Conservation (phyloP, 768 basidiomycete genomes). For the Pisolithus orientalis region DNA sequence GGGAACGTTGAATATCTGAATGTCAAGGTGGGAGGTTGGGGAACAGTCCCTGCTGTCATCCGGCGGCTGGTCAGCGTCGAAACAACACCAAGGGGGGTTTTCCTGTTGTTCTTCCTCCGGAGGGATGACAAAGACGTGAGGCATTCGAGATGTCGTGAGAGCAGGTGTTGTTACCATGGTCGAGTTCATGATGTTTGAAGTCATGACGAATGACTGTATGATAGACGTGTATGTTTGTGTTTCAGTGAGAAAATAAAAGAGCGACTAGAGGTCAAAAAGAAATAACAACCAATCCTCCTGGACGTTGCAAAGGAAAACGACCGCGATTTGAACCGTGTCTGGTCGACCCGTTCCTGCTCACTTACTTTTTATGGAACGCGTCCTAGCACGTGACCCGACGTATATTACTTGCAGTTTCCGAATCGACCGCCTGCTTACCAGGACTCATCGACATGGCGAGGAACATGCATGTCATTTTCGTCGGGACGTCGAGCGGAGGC, state of each 20-base stretch:
- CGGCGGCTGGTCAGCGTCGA: conserved; percentile 39
- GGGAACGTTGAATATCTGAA: conserved; percentile 30
- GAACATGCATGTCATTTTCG: conserved; percentile 57
- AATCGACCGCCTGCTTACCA: conserved; percentile 7
- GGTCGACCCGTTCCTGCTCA: no score
- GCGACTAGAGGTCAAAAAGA: conserved; percentile 7
- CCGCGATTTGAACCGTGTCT: neutral
- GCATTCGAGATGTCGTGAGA: conserved; percentile 23
- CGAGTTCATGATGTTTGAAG: conserved; percentile 8
- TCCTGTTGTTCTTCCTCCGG: conserved; percentile 49
- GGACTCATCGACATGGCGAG: conserved; percentile 30
- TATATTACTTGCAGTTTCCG: neutral
- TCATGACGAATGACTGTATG: conserved; percentile 6
- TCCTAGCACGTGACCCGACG: no score
- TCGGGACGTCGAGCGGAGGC: conserved; percentile 74
- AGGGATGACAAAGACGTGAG: conserved; percentile 50
- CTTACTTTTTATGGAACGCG: no score
- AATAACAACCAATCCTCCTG: conserved; percentile 8
- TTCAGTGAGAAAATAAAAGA: conserved; percentile 5
- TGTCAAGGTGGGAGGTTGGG: conserved; percentile 16
- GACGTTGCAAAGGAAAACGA: conserved; percentile 1
- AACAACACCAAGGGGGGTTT: conserved; percentile 50
- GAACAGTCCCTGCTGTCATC: conserved; percentile 12
- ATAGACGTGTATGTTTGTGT: neutral
- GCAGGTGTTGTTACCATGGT: conserved; percentile 4